These are phyloP conservation scores for Clitopilus hobsonii DNA, from an alignment of 768 basidiomycete species.

Conservation along the genomic window DNA sequence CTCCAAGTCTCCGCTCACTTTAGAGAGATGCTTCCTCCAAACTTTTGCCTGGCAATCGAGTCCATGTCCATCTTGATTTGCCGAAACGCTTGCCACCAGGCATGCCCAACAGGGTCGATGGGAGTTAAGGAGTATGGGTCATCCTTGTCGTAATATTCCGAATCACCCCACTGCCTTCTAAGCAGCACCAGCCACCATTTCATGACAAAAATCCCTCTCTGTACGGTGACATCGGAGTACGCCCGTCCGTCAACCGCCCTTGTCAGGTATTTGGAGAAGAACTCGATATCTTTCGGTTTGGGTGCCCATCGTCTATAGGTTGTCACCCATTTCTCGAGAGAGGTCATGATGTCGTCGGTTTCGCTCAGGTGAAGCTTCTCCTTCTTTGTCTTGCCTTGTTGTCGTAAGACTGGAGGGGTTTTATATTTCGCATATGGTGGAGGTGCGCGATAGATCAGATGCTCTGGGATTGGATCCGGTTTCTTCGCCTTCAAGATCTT, in stretches of 20 bases:
- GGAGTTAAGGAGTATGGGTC: conserved; percentile 24
- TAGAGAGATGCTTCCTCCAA: conserved; percentile 67
- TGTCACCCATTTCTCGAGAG: conserved; percentile 76
- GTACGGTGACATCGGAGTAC: conserved; percentile 58
- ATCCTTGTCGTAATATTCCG: conserved; percentile 41
- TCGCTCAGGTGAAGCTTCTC: conserved; percentile 59
- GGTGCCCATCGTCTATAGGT: conserved; percentile 59
- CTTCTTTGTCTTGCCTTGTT: conserved; percentile 49
- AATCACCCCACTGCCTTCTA: conserved; percentile 55
- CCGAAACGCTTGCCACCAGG: conserved; percentile 82
- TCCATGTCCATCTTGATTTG: conserved; percentile 68
- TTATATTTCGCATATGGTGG: conserved; percentile 52
- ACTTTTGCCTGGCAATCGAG: conserved; percentile 55
- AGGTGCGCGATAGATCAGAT: conserved; percentile 41
- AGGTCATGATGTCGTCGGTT: conserved; percentile 65
- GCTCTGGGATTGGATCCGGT: conserved; percentile 31
- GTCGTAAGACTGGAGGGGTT: conserved; percentile 48
- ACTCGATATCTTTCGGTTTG: conserved; percentile 67
- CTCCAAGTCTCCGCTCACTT: too few relatives aligned
- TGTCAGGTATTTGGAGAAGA: conserved; percentile 68
- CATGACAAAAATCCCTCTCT: conserved; percentile 65
- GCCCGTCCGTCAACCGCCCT: conserved; percentile 54
- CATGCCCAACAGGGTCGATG: conserved; percentile 46
- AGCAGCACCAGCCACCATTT: conserved; percentile 81
- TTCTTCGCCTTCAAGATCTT: conserved; percentile 54